Conservation (phyloP, 306 rosid species). For the Trichosanthes cucumerina region DNA sequence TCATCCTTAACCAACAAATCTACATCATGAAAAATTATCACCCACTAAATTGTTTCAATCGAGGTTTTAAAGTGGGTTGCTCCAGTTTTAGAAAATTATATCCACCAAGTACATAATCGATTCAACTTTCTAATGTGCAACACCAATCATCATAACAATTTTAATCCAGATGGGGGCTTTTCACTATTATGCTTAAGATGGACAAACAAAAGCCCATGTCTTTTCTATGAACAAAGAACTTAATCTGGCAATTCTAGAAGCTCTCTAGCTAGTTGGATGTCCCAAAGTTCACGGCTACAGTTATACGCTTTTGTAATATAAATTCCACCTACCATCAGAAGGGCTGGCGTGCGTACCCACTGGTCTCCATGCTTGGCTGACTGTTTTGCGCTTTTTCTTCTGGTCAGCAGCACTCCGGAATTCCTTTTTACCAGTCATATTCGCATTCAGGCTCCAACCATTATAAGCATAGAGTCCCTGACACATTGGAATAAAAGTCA, state of each 20-base stretch:
- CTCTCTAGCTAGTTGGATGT: not conserved
- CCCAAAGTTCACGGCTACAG: not conserved
- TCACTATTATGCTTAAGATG: not conserved
- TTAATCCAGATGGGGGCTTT: not conserved
- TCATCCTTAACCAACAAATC: constrained; percentile 22
- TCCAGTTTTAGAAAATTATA: not conserved
- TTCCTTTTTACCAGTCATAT: constrained; percentile 42
- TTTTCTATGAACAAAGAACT: not conserved
- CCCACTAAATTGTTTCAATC: not conserved
- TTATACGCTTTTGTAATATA: not conserved
- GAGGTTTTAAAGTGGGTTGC: not conserved
- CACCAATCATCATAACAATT: not conserved
- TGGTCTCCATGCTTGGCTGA: constrained; percentile 51
- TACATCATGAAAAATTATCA: not conserved
- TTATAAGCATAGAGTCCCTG: constrained; percentile 29
- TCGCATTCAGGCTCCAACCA: constrained; percentile 32
- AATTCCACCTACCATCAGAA: constrained; percentile 37
- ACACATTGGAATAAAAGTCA: not conserved
- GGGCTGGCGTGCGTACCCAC: constrained; percentile 37
- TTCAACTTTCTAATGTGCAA: not conserved
- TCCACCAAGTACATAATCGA: not conserved
- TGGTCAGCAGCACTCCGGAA: constrained; percentile 18
- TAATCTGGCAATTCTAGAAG: not conserved
- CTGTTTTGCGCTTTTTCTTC: constrained; percentile 25
- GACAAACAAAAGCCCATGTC: not conserved